Percentiles rank a stretch among this genome's conserved stretches.
phyloP scores from a whole-genome alignment of 345 rosid genomes.

The Noccaea caerulescens region DNA sequence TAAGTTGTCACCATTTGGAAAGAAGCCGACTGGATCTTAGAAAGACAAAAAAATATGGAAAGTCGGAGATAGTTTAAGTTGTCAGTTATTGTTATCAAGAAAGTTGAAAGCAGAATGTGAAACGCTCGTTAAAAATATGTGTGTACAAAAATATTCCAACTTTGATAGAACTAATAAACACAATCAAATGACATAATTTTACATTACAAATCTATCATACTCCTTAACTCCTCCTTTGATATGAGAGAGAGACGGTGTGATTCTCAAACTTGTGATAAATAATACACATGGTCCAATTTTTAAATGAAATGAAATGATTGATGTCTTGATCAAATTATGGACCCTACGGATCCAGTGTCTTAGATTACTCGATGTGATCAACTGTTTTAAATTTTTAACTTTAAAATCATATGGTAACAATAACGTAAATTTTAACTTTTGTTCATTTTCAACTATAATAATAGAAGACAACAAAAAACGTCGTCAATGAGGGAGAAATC shows the following conservation, averaged over 20 bases:
- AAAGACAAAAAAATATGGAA: background rate
- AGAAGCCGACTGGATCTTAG: background rate
- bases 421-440: slow-evolving; percentile 1
- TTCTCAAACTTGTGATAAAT: slow-evolving; percentile 1
- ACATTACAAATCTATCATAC: slow-evolving; percentile 1
- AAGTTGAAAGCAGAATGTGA: background rate
- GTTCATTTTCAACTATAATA: background rate
- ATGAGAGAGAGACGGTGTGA: slow-evolving; percentile 7
- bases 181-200: background rate
- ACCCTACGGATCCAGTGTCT: slow-evolving; percentile 34
- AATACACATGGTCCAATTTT: slow-evolving; percentile 19
- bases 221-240: background rate
- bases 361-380: slow-evolving; percentile 29
- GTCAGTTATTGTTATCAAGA: background rate
- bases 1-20: background rate
- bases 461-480: background rate
- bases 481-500: background rate
- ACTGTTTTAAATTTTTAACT: slow-evolving; percentile 4
- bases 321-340: slow-evolving; percentile 16
- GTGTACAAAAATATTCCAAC: background rate
- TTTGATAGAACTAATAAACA: background rate
- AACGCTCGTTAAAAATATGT: background rate
- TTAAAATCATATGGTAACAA: slow-evolving; percentile 17
- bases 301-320: slow-evolving; percentile 38
- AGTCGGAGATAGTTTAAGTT: background rate